Evolutionary conservation across 225 moss, liverwort and hornwort genomes (phyloP), one percentile per base, ranked within the genome.

Genomic region (Lunularia cruciata): DNA sequence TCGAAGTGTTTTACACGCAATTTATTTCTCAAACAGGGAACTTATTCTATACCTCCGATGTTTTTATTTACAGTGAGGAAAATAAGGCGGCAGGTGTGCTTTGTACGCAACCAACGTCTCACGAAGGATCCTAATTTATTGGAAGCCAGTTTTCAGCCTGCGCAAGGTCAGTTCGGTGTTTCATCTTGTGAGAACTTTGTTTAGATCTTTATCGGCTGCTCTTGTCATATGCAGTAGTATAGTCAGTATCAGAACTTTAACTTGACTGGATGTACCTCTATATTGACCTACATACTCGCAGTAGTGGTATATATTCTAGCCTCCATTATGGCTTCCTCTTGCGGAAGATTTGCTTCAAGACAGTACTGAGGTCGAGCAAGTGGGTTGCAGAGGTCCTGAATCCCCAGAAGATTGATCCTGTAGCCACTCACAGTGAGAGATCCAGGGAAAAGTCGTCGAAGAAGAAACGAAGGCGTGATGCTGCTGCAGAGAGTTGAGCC

Each of bases 31-130:
- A n/a, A n/a, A n/a, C n/a, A n/a, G n/a, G n/a, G n/a, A n/a, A n/a
- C n/a, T n/a, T n/a, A n/a, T n/a, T n/a, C n/a, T n/a, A n/a, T n/a
- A n/a, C 54, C 45, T 47, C 14, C 31, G 31, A 14, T 2, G 23
- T 8, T 51, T 47, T 27, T n/a, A 36, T 39, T 2, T 53, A 23
- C 78, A 77, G 73, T 78, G 12, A 78, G 57, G 69, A 78, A 65
- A 70, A 59, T 73, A 59, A 20, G 38, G 1, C 69, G 70, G 25
- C 78, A 78, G 62, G 73, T 74, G 39, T 58, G 49, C 8, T 70
- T 78, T 19, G 65, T 78, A 38, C 73, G 62, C 39, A 49, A 64
- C 1, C 8, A 51, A 16, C 7, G 15, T 42, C 58, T 63, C 31
- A 19, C 33, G 1, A 67, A 35, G 51, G 52, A 71, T 39, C n/a